Evolutionary conservation across 2,329 filamentous ascomycete genomes (phyloP).

Genomic region (Aspergillus viridinutans): DNA sequence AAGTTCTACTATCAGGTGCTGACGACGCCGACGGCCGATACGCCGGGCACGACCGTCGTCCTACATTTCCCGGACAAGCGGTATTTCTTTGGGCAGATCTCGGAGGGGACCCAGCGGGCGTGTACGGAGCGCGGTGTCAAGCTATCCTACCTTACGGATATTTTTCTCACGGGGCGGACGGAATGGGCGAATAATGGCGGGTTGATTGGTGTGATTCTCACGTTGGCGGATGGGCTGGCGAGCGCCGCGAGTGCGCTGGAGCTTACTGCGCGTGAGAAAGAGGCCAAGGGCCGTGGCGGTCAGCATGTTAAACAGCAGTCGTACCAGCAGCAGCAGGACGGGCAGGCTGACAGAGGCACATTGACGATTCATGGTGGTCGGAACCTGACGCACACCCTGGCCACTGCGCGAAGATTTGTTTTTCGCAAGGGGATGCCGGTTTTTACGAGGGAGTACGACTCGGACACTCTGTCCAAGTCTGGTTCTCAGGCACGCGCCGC

Average conservation of each 20-base stretch:
- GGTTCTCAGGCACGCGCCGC: constrained; percentile 5
- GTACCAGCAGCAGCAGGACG: constrained; percentile 24
- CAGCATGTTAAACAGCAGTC: constrained; percentile 15
- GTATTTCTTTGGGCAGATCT: constrained; percentile 78
- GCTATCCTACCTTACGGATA: constrained; percentile 63
- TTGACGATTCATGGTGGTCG: constrained; percentile 72
- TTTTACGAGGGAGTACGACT: constrained; percentile 62
- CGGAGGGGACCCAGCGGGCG: constrained; percentile 81
- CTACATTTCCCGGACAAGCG: constrained; percentile 76
- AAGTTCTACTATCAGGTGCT: constrained; percentile 69
- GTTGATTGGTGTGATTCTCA: constrained; percentile 78
- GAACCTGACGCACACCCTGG: constrained; percentile 75
- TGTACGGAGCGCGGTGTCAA: constrained; percentile 63
- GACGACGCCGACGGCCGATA: constrained; percentile 82
- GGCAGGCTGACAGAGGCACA: constrained; percentile 27
- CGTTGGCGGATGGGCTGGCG: constrained; percentile 65
- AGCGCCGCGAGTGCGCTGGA: constrained; percentile 45
- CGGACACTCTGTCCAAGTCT: constrained; percentile 24
- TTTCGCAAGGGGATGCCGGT: constrained; percentile 79
- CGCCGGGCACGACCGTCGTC: constrained; percentile 70
- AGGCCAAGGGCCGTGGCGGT: constrained; percentile 18
- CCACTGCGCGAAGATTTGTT: constrained; percentile 78
- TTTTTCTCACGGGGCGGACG: constrained; percentile 77
- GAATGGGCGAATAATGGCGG: constrained; percentile 77
- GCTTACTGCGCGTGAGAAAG: constrained; percentile 38